Evolutionary conservation across 148 eudicot genomes (phyloP).

Genomic region (Silene conica): DNA sequence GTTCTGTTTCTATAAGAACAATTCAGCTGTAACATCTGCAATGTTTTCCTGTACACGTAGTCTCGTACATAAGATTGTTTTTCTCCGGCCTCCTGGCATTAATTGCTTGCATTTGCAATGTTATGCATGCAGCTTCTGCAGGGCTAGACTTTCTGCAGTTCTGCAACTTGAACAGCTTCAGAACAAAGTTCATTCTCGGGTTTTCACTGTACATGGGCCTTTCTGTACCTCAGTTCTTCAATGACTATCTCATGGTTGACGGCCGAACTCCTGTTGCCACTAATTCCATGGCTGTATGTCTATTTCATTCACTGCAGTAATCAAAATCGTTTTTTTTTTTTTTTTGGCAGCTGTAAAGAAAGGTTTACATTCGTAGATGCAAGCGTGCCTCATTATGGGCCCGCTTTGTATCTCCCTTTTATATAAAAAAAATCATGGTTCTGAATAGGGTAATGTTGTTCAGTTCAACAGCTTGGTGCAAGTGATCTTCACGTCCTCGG

Average conservation of each 20-base stretch:
- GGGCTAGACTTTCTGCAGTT: constrained; percentile 76
- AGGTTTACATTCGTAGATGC: no score
- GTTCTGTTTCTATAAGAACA: not conserved
- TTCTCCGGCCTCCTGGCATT: not conserved
- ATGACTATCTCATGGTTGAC: constrained; percentile 41
- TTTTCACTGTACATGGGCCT: constrained; percentile 85
- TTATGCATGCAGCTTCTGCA: constrained; percentile 54
- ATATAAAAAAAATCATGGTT: no score
- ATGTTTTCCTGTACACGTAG: no score
- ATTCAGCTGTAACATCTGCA: no score
- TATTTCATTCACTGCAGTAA: no score
- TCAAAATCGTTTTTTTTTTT: no score
- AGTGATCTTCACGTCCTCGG: constrained; percentile 81
- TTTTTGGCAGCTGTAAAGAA: no score
- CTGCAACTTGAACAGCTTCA: constrained; percentile 91
- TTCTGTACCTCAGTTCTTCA: constrained; percentile 82
- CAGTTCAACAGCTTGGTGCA: constrained; percentile 67
- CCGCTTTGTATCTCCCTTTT: no score
- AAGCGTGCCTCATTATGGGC: no score
- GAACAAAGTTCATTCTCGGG: constrained; percentile 76
- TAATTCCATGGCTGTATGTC: constrained; percentile 54
- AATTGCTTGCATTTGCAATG: not conserved
- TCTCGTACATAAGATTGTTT: not conserved
- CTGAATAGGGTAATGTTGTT: no score
- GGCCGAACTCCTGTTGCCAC: constrained; percentile 76